These are phyloP conservation scores for Candida maltosa DNA, from an alignment of 805 yeast species.

Conservation along the genomic window DNA sequence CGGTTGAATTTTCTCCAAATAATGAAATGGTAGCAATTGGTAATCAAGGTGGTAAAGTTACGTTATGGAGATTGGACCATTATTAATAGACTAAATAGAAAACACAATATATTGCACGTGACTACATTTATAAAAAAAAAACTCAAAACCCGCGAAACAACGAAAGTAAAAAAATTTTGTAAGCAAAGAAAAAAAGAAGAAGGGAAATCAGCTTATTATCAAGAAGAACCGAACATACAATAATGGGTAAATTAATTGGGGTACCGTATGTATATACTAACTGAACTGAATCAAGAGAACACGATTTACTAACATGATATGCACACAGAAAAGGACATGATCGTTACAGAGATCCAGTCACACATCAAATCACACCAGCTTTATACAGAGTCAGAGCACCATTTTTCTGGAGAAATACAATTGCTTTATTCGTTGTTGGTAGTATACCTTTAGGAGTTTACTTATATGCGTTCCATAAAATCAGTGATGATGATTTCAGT, in stretches of 20 bases:
- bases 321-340: conserved; percentile 37
- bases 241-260: conserved; percentile 9
- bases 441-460: conserved; percentile 72
- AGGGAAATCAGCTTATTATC: no score
- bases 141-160: not conserved
- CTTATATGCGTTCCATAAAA: conserved; percentile 56
- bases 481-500: conserved; percentile 68
- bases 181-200: conserved; percentile 1
- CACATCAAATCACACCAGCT: conserved; percentile 90
- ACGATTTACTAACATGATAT: conserved; percentile 9
- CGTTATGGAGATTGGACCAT: conserved; percentile 87
- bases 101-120: no score
- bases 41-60: conserved; percentile 84
- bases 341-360: conserved; percentile 55
- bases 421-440: conserved; percentile 54
- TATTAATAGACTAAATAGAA: conserved; percentile 39
- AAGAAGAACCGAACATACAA: not conserved
- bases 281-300: not conserved
- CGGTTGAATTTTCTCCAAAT: conserved; percentile 73
- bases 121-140: no score
- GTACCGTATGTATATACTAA: conserved; percentile 8
- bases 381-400: conserved; percentile 87
- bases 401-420: conserved; percentile 73
- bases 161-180: no score
- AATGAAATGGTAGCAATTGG: conserved; percentile 85